Evolutionary conservation across 441 rosid genomes (phyloP), one percentile per base, ranked within the genome.

Genomic region (Adansonia rubrostipa): DNA sequence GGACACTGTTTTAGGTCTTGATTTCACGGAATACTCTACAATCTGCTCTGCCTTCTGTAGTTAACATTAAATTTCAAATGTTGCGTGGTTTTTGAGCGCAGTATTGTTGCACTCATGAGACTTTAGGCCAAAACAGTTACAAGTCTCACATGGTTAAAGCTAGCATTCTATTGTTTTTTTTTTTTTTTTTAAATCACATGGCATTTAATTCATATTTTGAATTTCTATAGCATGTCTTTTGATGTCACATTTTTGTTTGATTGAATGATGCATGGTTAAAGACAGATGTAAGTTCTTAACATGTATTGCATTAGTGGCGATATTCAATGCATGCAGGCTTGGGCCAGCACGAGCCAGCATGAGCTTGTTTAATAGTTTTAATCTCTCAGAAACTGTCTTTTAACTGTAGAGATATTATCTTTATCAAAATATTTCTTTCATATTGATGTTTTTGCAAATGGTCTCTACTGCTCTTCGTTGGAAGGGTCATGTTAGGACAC

Each of bases 401-500:
- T 17, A 14, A 15, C 9, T 36, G 44, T 33, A 3, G 28, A 42
- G 9, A 58, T 5, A 8, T 66, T 0, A 17, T 66, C n/a, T 3
- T 44, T 4, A 42, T n/a, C 71, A 44, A 42, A 66, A 66, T 3
- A 17, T 66, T 17, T 66, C 28, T 40, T 65, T 40, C 4, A 15
- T 2, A 8, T 64, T 15, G 47, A 13, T 5, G 6, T 14, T 6
- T 44, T 0, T 17, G 50, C 15, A 66, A 44, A 9, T 42, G 51
- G 51, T 66, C 53, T 66, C 14, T 44, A 42, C 58, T 36, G 11
- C 42, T 50, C 36, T 28, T 24, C 22, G 4, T 53, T 71, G 74
- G 45, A 71, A 4, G 74, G 44, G 44, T 50, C 61, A 19, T 65
- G 13, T 65, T n/a, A 47, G 45, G 56, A 51, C 74, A 71, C 22